Base-by-base conservation (phyloP, 2,329 filamentous ascomycete genomes). In the Aspergillus chevalieri region DNA sequence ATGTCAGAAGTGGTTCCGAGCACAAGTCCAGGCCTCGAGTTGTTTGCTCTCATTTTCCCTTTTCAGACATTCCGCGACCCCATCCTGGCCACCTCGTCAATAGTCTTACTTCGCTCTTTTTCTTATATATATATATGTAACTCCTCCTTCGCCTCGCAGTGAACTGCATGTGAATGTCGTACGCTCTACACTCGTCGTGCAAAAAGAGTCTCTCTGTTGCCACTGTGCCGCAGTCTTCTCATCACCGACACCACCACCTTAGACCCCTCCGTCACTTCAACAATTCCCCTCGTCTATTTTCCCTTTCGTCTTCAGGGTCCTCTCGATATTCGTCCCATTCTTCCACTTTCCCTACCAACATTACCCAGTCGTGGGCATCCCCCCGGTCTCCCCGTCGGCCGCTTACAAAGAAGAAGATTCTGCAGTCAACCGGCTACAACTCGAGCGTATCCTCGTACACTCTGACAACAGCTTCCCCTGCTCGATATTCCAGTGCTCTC, bases 151-250 rank as follows among this genome's bases (percentile, higher is more conserved):
- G 26, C 39, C 34, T 21, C 47, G 33, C 46, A 48, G 33, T 53
- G 51, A 49, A 52, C 52, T 48, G 50, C 50, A 55, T 51, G 63
- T 67, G 65, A 61, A 70, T 70, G 67, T 68, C 64, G 65, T 59
- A 54, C 51, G 58, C 50, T 57, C 62, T 61, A 60, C 54, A 61
- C 43, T 51, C 47, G 54, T 47, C 50, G 45, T 63, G 54, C 58
- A 63, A 56, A 64, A 63, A 61, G 61, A 60, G 63, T 56, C 53
- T 59, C 48, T 57, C 56, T 52, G 53, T 63, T 52, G 52, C 57
- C 60, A 53, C 56, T 57, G 48, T 46, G 48, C 43, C 53, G 42
- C 26, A 51, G 41, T 45, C 54, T 36, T 47, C 50, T 41, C 50
- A 44, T 39, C 45, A 44, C 22, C 45, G 44, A 45, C 49, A 51